Base-by-base conservation (phyloP, 2,329 filamentous ascomycete species). In the Fusarium sp. region DNA sequence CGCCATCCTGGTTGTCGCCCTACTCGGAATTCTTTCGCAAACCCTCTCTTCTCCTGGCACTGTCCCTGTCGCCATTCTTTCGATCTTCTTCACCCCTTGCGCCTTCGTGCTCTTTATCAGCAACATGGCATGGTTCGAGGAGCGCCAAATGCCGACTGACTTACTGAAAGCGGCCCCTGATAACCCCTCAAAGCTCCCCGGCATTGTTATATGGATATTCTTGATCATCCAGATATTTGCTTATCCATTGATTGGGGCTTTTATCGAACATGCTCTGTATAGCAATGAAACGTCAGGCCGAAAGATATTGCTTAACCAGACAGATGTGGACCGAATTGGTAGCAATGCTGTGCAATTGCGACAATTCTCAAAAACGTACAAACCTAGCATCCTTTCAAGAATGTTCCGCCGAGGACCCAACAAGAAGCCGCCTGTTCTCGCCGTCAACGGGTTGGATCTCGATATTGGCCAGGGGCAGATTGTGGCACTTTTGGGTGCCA, bases 41-140 rank as follows among this genome's bases (percentile, higher is more conserved):
- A 90, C 94, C 22, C 85, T 94, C 24, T 90, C 88, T 1, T 87
- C 86, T 3, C 90, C 90, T 7, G 85, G 83, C 14, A 93, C 91
- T 2, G 90, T 84, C 3, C 87, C 90, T 2, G 93, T 96, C 7
- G 87, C 89, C 11, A 84, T 94, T 7, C 85, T 97, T 18, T 92
- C 92, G 69, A 80, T 97, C 20, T 82, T 98, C 1, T 98, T 98
- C 79, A 90, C 94, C 1, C 93, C 95, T 0, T 97, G 95, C 86
- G 95, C 94, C 77, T 98, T 94, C 79, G 92, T 96, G 20, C 95
- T 92, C 80, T 96, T 96, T 79, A 87, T 91, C 61, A 90, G 93
- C 24, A 89, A 92, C 71, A 88, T 95, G 81, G 93, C 95, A 18
- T 90, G 93, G 47, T 98, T 90, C 80, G 93, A 98, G 82, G 86